Evolutionary conservation across 2,329 filamentous ascomycete genomes (phyloP), one percentile per base, ranked within the genome.

Genomic region (Colletotrichum kahawae): DNA sequence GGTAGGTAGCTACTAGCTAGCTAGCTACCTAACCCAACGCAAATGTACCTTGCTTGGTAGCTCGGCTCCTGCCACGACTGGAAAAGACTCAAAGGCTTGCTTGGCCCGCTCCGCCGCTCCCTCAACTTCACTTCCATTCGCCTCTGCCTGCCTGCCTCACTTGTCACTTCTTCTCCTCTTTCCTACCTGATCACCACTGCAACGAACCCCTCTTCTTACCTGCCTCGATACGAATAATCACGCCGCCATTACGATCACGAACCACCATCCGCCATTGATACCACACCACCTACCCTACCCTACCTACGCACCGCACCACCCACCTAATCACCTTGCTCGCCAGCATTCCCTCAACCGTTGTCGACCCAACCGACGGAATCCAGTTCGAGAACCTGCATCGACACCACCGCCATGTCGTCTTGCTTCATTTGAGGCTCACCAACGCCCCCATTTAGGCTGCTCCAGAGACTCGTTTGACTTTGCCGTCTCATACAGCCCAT

Each of bases 71-170:
- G 60, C 51, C 71, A 74, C 67, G 36, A 66, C 54, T 65, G 67
- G 71, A 71, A 74, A 71, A 56, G 36, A 71, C 71, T 74, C 67
- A 71, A 71, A 67, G 67, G 16, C 34, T 60, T 71, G 60, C 43
- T 48, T 48, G 43, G 43, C 43, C 43, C 43, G 60, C 33, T 66
- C 31, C 71, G 63, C 67, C 62, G 34, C 56, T 74, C 43, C 5
- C 18, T 48, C 60, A 36, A 34, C 59, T 65, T 38, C 27, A 33
- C 38, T 21, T 60, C 29, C n/a, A 27, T 38, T 38, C 33, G 33
- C 33, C 36, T 33, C n/a, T 38, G 36, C 31, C 34, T 43, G 60
- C 18, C 33, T 33, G 34, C 33, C 60, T 51, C 9, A 33, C 48
- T 54, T 51, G 24, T 67, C 63, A 18, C 51, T 14, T 57, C 36